Base-by-base conservation (phyloP, 2,329 filamentous ascomycete species). In the Ascochyta lentis region DNA sequence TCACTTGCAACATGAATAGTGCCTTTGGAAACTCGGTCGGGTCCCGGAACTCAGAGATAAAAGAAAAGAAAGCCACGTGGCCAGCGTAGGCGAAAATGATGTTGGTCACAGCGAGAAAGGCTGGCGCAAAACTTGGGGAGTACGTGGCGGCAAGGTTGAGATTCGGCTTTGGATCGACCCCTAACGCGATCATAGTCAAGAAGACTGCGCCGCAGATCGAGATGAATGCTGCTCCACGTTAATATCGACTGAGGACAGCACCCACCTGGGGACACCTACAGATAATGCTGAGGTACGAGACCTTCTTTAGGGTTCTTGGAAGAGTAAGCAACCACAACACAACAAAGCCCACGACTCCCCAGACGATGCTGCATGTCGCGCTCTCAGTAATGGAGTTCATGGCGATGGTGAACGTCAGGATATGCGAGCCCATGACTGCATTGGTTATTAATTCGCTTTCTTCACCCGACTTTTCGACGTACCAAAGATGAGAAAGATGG, bases 51-150 rank as follows among this genome's bases (percentile, higher is more conserved):
- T 90, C 88, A 34, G 81, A 80, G 64, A 89, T 86, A 69, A 89
- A 83, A 56, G 80, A 81, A 73, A 89, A 89, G 76, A 89, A 89
- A 58, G 85, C 86, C 27, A 86, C 83, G 66, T 88, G 85, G 26
- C 85, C 85, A 49, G 74, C 84, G 77, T 88, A 91, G 47, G 89
- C 87, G 61, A 91, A 88, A 60, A 89, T 81, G 51, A 91, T 90
- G 76, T 89, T 90, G 13, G 67, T 59, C 8, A 68, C 66, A 5
- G 62, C 53, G 15, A 65, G 49, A 35, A 71, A 64, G 33, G 64
- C 66, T 34, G 56, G 49, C 9, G 58, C 54, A 31, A 67, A 63
- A 34, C 50, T 19, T n/a, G 58, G 58, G 34, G 43, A 49, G 33
- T 58, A 53, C 12, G 64, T 60, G 22, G 66, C 61, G 9, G 59